Base-by-base conservation (phyloP, 2,329 filamentous ascomycete genomes). In the Didymella pomorum region DNA sequence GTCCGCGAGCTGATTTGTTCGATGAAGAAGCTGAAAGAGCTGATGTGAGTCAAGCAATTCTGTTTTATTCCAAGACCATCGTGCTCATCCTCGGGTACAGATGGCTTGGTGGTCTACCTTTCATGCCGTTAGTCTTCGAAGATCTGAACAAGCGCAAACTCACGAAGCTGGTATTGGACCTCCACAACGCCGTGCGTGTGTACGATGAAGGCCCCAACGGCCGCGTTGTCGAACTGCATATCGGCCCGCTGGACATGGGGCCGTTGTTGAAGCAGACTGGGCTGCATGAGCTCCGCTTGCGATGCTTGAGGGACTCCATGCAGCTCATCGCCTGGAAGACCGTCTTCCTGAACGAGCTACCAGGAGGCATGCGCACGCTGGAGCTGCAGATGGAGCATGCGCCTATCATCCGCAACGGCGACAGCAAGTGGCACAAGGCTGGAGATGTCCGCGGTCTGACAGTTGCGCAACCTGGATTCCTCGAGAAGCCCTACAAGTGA, bases 241-340 rank as follows among this genome's bases (percentile, higher is more conserved):
- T 76, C 18, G 56, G 58, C 1, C 49, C 60, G 1, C 48, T 62
- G 0, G 68, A 69, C 18, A 68, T 75, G 64, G 67, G 57, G 54
- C 68, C 71, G 0, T 39, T 76, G 21, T 29, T 59, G 6, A 50
- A 65, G 31, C 67, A 67, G 57, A 68, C 58, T 1, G 53, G 69
- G 33, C 67, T 75, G 21, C 45, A 61, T 43, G 68, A 71, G 50
- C 70, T 76, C 31, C 67, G 72, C 5, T 48, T 76, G 43, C 70
- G 73, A 39, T 46, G 56, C 44, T 69, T 76, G 54, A 64, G 52
- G 10, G 65, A 72, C 48, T 71, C 69, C 0, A 52, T 67, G 25
- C 73, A 76, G 51, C 56, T 62, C 2, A 56, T 73, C 26, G 56
- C 72, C 5, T 76, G 73, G 73, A 71, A 72, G 58, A 62, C 71